Conservation (phyloP, 768 basidiomycete species). For the Mrakia gelida region DNA sequence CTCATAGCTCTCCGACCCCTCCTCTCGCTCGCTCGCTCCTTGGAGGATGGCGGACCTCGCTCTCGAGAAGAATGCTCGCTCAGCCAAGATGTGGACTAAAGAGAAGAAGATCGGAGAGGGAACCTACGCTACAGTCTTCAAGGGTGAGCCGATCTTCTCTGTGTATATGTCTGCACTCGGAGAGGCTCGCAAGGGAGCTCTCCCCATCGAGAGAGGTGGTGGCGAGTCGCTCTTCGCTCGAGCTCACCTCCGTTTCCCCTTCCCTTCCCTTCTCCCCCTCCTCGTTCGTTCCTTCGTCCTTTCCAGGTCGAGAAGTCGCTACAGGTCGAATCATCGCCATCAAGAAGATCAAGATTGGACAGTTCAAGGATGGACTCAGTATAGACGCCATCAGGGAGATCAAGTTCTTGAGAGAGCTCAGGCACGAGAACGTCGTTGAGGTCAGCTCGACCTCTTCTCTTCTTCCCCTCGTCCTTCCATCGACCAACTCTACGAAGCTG, state of each 20-base stretch:
- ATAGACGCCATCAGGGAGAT: slow-evolving; percentile 99
- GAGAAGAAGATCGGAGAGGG: slow-evolving; percentile 58
- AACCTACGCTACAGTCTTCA: slow-evolving; percentile 88
- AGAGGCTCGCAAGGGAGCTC: no score
- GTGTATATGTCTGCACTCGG: not conserved
- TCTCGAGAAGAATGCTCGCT: slow-evolving; percentile 20
- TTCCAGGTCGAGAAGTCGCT: slow-evolving; percentile 63
- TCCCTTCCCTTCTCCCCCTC: not conserved
- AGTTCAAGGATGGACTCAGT: slow-evolving; percentile 95
- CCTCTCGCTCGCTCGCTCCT: not conserved
- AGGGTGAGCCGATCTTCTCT: slow-evolving; percentile 34
- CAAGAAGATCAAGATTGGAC: slow-evolving; percentile 95
- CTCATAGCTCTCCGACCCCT: not conserved
- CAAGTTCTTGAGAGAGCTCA: slow-evolving; percentile 88
- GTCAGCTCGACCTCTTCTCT: slow-evolving; percentile 47
- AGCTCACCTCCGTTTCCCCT: not conserved
- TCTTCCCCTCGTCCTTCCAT: no score
- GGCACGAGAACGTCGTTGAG: slow-evolving; percentile 92
- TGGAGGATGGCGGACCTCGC: slow-evolving; percentile 27
- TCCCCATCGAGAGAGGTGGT: not conserved
- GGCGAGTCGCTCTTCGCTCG: not conserved
- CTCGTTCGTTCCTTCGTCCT: not conserved
- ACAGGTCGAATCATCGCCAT: slow-evolving; percentile 87
- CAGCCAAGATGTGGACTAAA: slow-evolving; percentile 37
- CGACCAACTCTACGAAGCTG: no score